A percentile compares a stretch with the other conserved stretches of the same genome.
Evolutionary conservation across 371 early-diverging fungal species (phyloP).

Genomic region (Syncephalastrum contaminatum): DNA sequence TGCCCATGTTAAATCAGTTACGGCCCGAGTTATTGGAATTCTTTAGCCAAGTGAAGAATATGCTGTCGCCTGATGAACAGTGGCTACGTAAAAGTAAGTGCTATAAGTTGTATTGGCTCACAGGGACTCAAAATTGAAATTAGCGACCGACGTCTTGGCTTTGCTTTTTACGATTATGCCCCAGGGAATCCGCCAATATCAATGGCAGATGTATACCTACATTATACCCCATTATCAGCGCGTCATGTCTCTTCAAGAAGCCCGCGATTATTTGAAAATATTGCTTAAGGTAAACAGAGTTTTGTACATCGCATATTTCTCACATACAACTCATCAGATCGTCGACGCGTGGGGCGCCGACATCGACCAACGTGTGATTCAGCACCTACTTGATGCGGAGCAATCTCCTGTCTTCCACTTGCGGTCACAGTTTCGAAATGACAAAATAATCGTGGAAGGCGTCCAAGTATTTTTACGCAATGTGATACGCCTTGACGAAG

Average conservation of each 20-base stretch:
- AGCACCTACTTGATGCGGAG: slow-evolving; percentile 15
- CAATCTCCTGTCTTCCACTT: slow-evolving; percentile 24
- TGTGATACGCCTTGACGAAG: slow-evolving; percentile 11
- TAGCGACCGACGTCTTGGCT: slow-evolving; percentile 14
- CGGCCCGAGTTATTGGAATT: slow-evolving; percentile 23
- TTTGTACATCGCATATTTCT: neutral
- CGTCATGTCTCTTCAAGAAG: too few species aligned
- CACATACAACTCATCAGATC: slow-evolving; percentile 15
- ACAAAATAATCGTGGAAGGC: slow-evolving; percentile 16
- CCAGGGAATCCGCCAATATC: slow-evolving; percentile 11
- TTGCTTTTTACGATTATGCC: slow-evolving; percentile 9
- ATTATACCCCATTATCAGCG: slow-evolving; percentile 1
- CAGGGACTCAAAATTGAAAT: neutral
- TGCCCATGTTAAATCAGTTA: slow-evolving; percentile 20
- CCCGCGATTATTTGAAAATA: slow-evolving; percentile 8
- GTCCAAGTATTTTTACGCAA: slow-evolving; percentile 21
- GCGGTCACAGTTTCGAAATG: slow-evolving; percentile 5
- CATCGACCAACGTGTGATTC: slow-evolving; percentile 22
- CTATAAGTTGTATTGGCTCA: neutral
- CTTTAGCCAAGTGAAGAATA: slow-evolving; percentile 11
- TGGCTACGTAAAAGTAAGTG: slow-evolving; percentile 32
- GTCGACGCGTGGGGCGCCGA: slow-evolving; percentile 21
- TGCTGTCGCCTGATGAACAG: slow-evolving; percentile 1
- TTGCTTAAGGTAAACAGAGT: slow-evolving; percentile 21
- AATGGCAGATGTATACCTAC: slow-evolving; percentile 23